Conservation (phyloP, 306 rosid genomes). For the Corylus americana region DNA sequence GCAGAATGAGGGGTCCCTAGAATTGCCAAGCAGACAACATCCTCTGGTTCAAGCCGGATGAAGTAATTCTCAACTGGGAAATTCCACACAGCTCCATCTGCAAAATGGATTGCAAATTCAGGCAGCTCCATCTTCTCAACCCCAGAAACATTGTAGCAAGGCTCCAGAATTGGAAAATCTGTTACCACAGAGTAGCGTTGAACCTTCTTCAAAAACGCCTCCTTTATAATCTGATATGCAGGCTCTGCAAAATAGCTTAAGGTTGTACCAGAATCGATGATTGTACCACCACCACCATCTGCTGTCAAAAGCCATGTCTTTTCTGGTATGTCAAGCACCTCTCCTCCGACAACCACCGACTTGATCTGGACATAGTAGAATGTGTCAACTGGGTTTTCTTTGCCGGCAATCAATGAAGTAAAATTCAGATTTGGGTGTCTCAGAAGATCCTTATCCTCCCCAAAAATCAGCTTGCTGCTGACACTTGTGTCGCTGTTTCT, state of each 20-base stretch:
- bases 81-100: slow-evolving; percentile 87
- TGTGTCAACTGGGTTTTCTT: slow-evolving; percentile 75
- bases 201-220: slow-evolving; percentile 60
- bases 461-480: slow-evolving; percentile 86
- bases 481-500: slow-evolving; percentile 72
- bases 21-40: slow-evolving; percentile 78
- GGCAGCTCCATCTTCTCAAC: slow-evolving; percentile 73
- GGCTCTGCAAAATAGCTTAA: slow-evolving; percentile 90
- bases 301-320: slow-evolving; percentile 69
- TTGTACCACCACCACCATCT: slow-evolving; percentile 86
- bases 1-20: slow-evolving; percentile 69
- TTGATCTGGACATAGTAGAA: slow-evolving; percentile 83
- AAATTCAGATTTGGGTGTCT: slow-evolving; percentile 69
- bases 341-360: slow-evolving; percentile 68
- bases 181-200: slow-evolving; percentile 55
- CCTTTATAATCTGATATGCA: slow-evolving; percentile 66
- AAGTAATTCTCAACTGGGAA: slow-evolving; percentile 93
- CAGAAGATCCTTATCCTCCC: slow-evolving; percentile 66
- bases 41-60: slow-evolving; percentile 65
- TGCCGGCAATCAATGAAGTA: slow-evolving; percentile 70
- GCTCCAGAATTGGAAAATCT: slow-evolving; percentile 67
- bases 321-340: slow-evolving; percentile 60
- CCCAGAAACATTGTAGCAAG: slow-evolving; percentile 93
- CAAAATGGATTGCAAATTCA: slow-evolving; percentile 65
- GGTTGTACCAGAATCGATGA: slow-evolving; percentile 95